Conservation (phyloP, 345 rosid genomes). For the Moricandia arvensis region DNA sequence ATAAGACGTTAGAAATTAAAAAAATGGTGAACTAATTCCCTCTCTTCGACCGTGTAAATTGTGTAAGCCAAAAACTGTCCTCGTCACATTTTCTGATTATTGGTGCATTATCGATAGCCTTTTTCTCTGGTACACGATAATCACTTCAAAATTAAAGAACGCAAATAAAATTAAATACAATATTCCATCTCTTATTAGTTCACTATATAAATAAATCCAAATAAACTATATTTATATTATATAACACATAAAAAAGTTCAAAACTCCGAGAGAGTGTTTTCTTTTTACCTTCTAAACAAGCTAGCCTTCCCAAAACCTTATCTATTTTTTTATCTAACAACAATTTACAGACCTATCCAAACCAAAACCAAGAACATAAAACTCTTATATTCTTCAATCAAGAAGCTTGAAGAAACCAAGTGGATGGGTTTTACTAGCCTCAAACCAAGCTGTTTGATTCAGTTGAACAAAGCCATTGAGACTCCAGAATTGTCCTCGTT, state of each 20-base stretch:
- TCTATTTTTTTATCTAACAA: slow-evolving; percentile 20
- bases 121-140: too few species aligned
- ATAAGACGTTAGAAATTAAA: too few species aligned
- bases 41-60: too few species aligned
- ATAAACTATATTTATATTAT: slow-evolving; percentile 7
- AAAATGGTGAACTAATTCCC: too few species aligned
- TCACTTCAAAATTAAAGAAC: background rate
- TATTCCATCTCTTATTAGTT: background rate
- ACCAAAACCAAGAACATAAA: slow-evolving; percentile 20
- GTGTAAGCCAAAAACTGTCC: too few species aligned
- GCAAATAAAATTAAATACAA: background rate
- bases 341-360: slow-evolving; percentile 26
- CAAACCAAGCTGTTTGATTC: slow-evolving; percentile 22
- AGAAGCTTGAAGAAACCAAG: slow-evolving; percentile 26
- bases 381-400: slow-evolving; percentile 12
- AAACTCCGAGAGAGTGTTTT: background rate
- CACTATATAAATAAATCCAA: background rate
- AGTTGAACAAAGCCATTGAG: slow-evolving; percentile 54
- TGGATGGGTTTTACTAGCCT: background rate
- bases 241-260: background rate
- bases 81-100: too few species aligned
- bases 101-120: too few species aligned
- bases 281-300: slow-evolving; percentile 9
- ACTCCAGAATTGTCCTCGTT: slow-evolving; percentile 46
- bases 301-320: background rate